Evolutionary conservation across 2,329 filamentous ascomycete genomes (phyloP), one percentile per base, ranked within the genome.

Genomic region (Aspergillus oerlinghausenensis): DNA sequence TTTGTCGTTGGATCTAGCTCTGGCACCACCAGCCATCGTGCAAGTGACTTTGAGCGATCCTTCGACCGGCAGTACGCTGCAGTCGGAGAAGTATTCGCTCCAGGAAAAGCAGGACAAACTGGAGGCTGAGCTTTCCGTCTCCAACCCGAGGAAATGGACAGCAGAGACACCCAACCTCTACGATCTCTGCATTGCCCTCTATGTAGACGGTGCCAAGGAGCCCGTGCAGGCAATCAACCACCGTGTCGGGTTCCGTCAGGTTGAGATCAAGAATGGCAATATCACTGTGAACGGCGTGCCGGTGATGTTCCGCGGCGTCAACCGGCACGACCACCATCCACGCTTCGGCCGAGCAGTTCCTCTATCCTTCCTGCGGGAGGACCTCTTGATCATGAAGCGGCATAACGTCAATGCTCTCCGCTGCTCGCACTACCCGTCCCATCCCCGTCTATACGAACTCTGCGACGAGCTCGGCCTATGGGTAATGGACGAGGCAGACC

Each of bases 241-340:
- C 49, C 77, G 75, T 3, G 73, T 88, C 3, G 87, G 86, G 0
- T 89, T 89, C 71, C 81, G 86, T 47, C 78, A 81, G 53, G 81
- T 87, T 2, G 84, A 88, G 70, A 52, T 58, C 51, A 83, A 81
- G 54, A 76, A 83, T 45, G 84, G 85, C 0, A 68, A 57, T 9
- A 59, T 65, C 63, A 78, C 77, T 25, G 84, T 88, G 61, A 89
- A 89, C 56, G 86, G 86, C 5, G 77, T 77, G 21, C 73, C 81
- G 1, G 77, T 89, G 52, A 77, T 83, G 4, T 78, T 89, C 61
- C 80, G 83, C 35, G 87, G 86, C 21, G 83, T 84, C 25, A 89
- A 89, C 69, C 76, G 87, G 19, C 88, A 90, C 63, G 88, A 90
- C 58, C 87, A 90, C 63, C 86, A 90, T 64, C 85, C 86, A 0